phyloP scores from a whole-genome alignment of 805 yeast genomes.

The Lipomyces orientalis region DNA sequence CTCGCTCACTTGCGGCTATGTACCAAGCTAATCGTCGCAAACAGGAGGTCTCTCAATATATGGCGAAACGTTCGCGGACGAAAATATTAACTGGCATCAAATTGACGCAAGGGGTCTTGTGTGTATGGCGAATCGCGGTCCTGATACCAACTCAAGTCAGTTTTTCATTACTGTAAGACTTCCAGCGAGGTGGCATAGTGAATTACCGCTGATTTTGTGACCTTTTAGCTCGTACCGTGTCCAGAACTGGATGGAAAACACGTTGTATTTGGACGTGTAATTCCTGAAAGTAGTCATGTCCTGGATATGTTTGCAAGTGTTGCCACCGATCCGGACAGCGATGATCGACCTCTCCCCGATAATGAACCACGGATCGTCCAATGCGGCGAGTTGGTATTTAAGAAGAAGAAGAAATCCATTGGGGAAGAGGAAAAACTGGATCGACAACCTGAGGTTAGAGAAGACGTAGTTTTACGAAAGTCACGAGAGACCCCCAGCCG shows the following conservation, averaged over 20 bases:
- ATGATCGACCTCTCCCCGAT: slow-evolving; percentile 30
- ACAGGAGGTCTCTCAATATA: slow-evolving; percentile 68
- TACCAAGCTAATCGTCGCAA: not conserved
- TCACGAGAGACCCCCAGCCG: not conserved
- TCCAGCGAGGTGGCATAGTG: not conserved
- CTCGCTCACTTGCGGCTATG: not conserved
- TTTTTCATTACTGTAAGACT: slow-evolving; percentile 71
- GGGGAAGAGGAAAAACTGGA: not conserved
- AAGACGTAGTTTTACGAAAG: not conserved
- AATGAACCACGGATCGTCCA: slow-evolving; percentile 30
- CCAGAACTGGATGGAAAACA: slow-evolving; percentile 89
- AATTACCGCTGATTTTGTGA: not conserved
- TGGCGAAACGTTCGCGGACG: slow-evolving; percentile 74
- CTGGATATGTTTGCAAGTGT: slow-evolving; percentile 27
- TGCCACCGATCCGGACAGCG: slow-evolving; percentile 24
- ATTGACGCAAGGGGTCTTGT: slow-evolving; percentile 70
- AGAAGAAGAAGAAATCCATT: slow-evolving; percentile 17
- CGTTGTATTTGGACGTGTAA: slow-evolving; percentile 77
- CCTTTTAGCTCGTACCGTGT: slow-evolving; percentile 23
- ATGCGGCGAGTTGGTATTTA: slow-evolving; percentile 34
- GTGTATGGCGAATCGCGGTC: slow-evolving; percentile 77
- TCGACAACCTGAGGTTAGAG: slow-evolving; percentile 3
- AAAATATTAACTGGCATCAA: slow-evolving; percentile 61
- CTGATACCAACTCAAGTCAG: slow-evolving; percentile 79
- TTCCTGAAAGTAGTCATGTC: slow-evolving; percentile 20